Base-by-base conservation (phyloP, 495 filamentous ascomycete species). In the Cudoniella acicularis region DNA sequence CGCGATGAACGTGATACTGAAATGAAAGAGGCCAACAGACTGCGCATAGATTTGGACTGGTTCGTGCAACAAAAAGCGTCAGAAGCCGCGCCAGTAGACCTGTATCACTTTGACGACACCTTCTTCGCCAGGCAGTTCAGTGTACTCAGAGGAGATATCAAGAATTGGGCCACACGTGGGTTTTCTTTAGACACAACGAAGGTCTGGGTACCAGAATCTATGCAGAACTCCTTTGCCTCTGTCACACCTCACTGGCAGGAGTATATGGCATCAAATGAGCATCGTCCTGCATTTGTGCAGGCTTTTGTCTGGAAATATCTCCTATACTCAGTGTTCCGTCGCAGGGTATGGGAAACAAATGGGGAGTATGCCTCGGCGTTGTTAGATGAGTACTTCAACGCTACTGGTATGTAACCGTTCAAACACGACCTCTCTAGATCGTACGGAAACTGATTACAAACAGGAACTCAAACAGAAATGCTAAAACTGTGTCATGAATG, bases 261-360 rank as follows among this genome's bases (percentile, higher is more conserved):
- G 8, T 52, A 52, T 18, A 52, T 52, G 49, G 18, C 21, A 26
- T 52, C 24, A 16, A 24, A 52, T 36, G 25, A 27, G 13, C 49
- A 52, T 18, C 21, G 49, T 10, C 23, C 49, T 16, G 10, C 23
- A 17, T 52, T 52, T 16, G 17, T 52, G 10, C 49, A 52, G 26
- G 49, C 49, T 17, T 52, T 52, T 30, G 10, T 52, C 13, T 52
- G 49, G 49, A 30, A 52, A n/a, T 30, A 9, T 18, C 49, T 52
- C 1, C 24, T 52, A 9, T 27, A n/a, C 21, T 24, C 18, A 6
- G 49, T 52, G 3, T 52, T 52, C 26, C 22, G 24, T 17, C 11
- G 13, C 9, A 52, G 11, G 30, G 21, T 52, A 3, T 52, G 49
- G 49, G 49, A 52, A 6, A 24, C 13, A 16, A 26, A n/a, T 26